Conservation (phyloP, 1,284 basidiomycete species). For the Pyrrhoderma lamaoense region DNA sequence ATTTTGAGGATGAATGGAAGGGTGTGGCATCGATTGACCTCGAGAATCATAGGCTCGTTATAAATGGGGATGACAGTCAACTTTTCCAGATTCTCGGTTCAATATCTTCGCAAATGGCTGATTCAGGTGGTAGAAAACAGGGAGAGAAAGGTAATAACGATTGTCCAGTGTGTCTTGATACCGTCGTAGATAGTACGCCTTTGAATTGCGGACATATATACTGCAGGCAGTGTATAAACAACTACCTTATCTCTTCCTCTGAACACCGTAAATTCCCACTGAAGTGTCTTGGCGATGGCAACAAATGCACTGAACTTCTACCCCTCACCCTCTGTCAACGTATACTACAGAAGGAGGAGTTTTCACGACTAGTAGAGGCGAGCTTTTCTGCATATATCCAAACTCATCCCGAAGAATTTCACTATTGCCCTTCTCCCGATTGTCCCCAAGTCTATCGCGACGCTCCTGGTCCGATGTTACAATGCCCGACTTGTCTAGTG, state of each 20-base stretch:
- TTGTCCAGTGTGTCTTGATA: constrained; percentile 58
- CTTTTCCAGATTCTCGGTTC: constrained; percentile 34
- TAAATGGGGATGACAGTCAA: constrained; percentile 27
- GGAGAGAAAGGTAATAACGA: constrained; percentile 16
- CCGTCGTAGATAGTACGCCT: constrained; percentile 40
- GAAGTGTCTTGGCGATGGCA: constrained; percentile 54
- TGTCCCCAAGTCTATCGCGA: constrained; percentile 64
- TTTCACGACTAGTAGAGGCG: constrained; percentile 45
- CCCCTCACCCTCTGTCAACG: constrained; percentile 42
- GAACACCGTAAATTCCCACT: constrained; percentile 60
- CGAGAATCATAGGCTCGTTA: constrained; percentile 1
- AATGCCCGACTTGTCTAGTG: constrained; percentile 63
- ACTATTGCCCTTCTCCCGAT: constrained; percentile 68
- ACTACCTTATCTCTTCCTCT: constrained; percentile 48
- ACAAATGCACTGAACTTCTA: constrained; percentile 44
- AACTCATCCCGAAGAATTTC: constrained; percentile 48
- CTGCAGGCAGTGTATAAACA: constrained; percentile 52
- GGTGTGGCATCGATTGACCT: constrained; percentile 35
- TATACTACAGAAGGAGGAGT: constrained; percentile 42
- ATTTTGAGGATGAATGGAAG: constrained; percentile 30
- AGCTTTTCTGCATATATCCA: constrained; percentile 53
- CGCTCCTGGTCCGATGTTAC: constrained; percentile 43
- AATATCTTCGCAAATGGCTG: constrained; percentile 19
- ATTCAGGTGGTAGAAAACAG: not conserved
- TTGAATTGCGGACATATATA: constrained; percentile 58